A percentile compares a stretch with the other conserved stretches of the same genome.
Conservation (phyloP, 441 rosid genomes). For the Croton laevigatus region DNA sequence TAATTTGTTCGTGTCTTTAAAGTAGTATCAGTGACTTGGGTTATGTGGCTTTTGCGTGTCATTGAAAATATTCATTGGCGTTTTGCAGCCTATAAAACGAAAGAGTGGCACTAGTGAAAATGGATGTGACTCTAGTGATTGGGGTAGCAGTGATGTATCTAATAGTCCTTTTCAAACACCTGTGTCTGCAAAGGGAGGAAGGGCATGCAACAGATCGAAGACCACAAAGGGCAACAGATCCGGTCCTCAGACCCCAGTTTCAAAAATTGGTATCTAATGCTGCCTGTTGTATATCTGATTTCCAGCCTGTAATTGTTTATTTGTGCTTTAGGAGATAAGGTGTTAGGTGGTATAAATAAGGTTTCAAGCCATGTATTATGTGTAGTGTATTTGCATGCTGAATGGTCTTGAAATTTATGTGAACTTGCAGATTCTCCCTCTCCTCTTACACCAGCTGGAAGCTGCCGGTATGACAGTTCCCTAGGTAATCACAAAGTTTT, state of each 20-base stretch:
- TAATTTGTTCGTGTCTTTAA: neutral
- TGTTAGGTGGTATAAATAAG: neutral
- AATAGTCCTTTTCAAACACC: constrained; percentile 68
- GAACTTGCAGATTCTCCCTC: constrained; percentile 65
- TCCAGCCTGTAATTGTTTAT: neutral
- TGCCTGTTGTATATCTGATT: neutral
- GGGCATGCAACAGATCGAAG: constrained; percentile 53
- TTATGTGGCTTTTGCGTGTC: neutral
- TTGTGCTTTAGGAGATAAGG: neutral
- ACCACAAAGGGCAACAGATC: constrained; percentile 51
- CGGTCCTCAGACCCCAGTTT: constrained; percentile 63
- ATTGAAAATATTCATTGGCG: constrained; percentile 18
- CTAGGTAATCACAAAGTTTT: constrained; percentile 47
- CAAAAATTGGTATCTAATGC: constrained; percentile 49
- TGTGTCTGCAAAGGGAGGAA: constrained; percentile 65
- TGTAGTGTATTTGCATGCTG: constrained; percentile 11
- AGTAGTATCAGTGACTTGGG: neutral
- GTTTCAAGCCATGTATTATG: constrained; percentile 1
- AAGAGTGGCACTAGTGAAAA: constrained; percentile 44
- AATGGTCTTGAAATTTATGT: constrained; percentile 13
- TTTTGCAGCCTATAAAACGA: constrained; percentile 53
- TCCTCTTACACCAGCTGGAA: constrained; percentile 72
- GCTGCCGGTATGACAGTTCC: constrained; percentile 92
- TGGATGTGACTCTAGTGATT: constrained; percentile 39
- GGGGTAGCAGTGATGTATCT: constrained; percentile 45